A percentile compares a stretch with the other conserved stretches of the same genome.
These are phyloP conservation scores for Globisporangium ultimum DNA, from an alignment of 352 stramenopile species.

Conservation along the genomic window DNA sequence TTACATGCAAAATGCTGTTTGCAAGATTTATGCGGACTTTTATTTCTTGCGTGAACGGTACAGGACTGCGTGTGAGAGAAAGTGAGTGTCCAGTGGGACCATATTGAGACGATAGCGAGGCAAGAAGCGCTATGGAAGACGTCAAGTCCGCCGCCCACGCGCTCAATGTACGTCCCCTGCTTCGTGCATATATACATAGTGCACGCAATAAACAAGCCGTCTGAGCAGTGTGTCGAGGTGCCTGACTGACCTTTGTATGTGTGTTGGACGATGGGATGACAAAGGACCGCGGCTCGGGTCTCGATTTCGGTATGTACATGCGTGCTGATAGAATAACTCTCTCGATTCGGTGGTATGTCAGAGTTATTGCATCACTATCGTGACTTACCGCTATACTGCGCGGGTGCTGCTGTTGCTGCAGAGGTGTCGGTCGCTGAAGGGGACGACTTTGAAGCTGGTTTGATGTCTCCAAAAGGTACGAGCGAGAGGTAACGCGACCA, in stretches of 20 bases:
- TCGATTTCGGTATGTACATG: slow-evolving; percentile 62
- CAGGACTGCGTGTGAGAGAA: background rate
- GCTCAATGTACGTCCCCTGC: slow-evolving; percentile 30
- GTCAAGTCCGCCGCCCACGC: slow-evolving; percentile 37
- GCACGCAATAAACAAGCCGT: background rate
- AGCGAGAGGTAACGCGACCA: background rate
- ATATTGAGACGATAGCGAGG: background rate
- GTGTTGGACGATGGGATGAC: background rate
- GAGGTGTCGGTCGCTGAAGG: slow-evolving; percentile 74
- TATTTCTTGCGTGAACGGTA: background rate
- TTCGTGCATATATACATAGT: background rate
- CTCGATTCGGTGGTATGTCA: background rate
- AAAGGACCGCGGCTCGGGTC: slow-evolving; percentile 59
- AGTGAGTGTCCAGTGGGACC: background rate
- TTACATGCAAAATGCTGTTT: slow-evolving; percentile 1
- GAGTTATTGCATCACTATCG: background rate
- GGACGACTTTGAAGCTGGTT: slow-evolving; percentile 69
- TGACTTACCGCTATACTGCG: background rate
- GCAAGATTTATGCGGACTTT: background rate
- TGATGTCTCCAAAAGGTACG: slow-evolving; percentile 73
- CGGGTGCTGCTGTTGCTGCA: slow-evolving; percentile 13
- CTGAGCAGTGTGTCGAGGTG: background rate
- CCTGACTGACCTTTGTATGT: background rate
- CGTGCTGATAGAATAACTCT: background rate
- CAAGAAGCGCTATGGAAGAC: slow-evolving; percentile 29